phyloP scores from a whole-genome alignment of 169 alveolate genomes.

The Cryptosporidium baileyi region DNA sequence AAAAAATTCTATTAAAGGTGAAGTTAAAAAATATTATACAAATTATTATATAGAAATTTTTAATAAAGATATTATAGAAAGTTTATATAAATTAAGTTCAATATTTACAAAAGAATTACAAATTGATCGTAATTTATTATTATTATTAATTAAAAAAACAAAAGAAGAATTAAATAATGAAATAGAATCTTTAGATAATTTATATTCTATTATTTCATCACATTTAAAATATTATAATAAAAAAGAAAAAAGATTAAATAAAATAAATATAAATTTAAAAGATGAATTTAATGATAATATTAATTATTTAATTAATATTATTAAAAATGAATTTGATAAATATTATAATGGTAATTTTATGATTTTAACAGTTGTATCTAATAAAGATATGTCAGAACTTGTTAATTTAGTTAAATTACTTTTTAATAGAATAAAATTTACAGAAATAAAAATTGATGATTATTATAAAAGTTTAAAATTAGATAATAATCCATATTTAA shows the following conservation, averaged over 20 bases:
- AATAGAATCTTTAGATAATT: not conserved
- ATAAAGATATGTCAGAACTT: not conserved
- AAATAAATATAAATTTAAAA: not conserved
- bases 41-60: conserved; percentile 11
- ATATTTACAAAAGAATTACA: not conserved
- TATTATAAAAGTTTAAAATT: not conserved
- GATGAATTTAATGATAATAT: not conserved
- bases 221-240: too few species aligned
- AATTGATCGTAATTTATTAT: not conserved
- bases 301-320: not conserved
- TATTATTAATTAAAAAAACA: not conserved
- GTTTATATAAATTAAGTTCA: not conserved
- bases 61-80: conserved; percentile 34
- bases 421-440: not conserved
- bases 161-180: conserved; percentile 7
- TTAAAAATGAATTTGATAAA: conserved; percentile 12
- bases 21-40: not conserved
- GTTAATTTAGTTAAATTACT: not conserved
- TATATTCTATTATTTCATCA: not conserved
- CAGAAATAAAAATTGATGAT: not conserved
- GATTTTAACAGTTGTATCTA: conserved; percentile 22
- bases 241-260: not conserved
- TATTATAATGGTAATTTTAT: conserved; percentile 12
- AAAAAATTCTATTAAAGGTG: conserved; percentile 5
- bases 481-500: conserved; percentile 9